A percentile compares a stretch with the other conserved stretches of the same genome.
Evolutionary conservation across 371 early-diverging fungal species (phyloP).

Genomic region (Dichotomocladium elegans): DNA sequence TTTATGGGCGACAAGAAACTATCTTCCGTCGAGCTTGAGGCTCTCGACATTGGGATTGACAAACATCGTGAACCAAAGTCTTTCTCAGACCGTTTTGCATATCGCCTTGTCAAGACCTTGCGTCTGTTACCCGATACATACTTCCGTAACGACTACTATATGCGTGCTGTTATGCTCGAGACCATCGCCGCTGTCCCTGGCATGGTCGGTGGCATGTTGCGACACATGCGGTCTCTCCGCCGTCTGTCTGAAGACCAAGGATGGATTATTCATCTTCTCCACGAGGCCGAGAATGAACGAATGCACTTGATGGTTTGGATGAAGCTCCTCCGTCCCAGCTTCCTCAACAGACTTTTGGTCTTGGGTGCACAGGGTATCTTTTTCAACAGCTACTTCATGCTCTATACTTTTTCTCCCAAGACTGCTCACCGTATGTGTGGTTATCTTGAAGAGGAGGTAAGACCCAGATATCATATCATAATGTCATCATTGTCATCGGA

Average conservation of each 20-base stretch:
- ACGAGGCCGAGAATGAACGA: slow-evolving; percentile 82
- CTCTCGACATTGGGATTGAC: slow-evolving; percentile 56
- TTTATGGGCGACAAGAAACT: slow-evolving; percentile 50
- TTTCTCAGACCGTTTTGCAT: slow-evolving; percentile 66
- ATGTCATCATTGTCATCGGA: not conserved
- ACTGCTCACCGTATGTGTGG: slow-evolving; percentile 82
- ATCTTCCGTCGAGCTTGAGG: slow-evolving; percentile 57
- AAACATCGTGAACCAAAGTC: slow-evolving; percentile 61
- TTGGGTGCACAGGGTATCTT: slow-evolving; percentile 84
- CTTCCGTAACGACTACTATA: slow-evolving; percentile 76
- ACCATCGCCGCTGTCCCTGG: slow-evolving; percentile 91
- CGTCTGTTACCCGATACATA: slow-evolving; percentile 74
- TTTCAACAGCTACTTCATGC: slow-evolving; percentile 82
- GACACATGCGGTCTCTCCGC: slow-evolving; percentile 86
- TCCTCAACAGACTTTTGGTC: slow-evolving; percentile 60
- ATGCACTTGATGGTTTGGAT: slow-evolving; percentile 92
- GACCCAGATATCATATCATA: not conserved
- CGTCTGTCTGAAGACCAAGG: slow-evolving; percentile 80
- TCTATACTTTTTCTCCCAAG: slow-evolving; percentile 80
- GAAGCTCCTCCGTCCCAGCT: slow-evolving; percentile 67
- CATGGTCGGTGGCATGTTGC: slow-evolving; percentile 85
- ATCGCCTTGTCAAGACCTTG: slow-evolving; percentile 61
- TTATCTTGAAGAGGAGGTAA: slow-evolving; percentile 70
- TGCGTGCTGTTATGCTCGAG: slow-evolving; percentile 83
- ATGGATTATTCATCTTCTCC: slow-evolving; percentile 82